These are phyloP conservation scores for Colletotrichum spinosum DNA, from an alignment of 2,329 filamentous ascomycete species.

Conservation along the genomic window DNA sequence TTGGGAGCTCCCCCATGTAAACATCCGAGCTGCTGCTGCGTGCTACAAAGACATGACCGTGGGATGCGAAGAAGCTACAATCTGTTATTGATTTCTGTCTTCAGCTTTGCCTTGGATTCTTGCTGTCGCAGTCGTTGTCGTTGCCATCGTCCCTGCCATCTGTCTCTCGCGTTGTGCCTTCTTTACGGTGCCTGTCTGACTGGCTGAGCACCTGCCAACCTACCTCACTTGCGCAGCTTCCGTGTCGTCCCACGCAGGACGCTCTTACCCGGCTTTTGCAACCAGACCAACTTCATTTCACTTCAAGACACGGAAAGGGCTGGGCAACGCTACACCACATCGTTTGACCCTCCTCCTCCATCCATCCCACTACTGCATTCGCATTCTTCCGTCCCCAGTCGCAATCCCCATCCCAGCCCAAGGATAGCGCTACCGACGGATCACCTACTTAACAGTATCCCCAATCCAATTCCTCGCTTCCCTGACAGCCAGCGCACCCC, in stretches of 20 bases:
- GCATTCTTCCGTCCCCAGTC: no score
- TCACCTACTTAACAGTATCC: constrained; percentile 18
- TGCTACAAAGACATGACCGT: constrained; percentile 25
- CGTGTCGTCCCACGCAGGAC: no score
- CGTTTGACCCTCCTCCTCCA: constrained; percentile 5
- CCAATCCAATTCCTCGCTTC: constrained; percentile 27
- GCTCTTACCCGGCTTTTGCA: no score
- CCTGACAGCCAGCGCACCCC: constrained; percentile 20
- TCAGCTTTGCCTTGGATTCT: constrained; percentile 3
- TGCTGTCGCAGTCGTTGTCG: background rate
- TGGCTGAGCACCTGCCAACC: no score
- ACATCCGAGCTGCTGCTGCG: constrained; percentile 29
- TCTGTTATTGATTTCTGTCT: background rate
- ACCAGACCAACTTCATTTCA: background rate
- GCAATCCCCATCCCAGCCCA: background rate
- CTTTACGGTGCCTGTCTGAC: no score
- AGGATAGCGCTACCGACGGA: constrained; percentile 27
- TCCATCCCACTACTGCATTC: no score
- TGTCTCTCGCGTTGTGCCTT: background rate
- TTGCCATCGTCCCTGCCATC: background rate
- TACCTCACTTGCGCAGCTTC: no score
- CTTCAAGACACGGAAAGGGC: constrained; percentile 7
- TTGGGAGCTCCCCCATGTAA: constrained; percentile 25
- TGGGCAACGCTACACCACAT: constrained; percentile 9
- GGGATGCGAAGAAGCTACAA: background rate